phyloP scores from a whole-genome alignment of 176 grass and related monocot species.

The Eleusine indica region DNA sequence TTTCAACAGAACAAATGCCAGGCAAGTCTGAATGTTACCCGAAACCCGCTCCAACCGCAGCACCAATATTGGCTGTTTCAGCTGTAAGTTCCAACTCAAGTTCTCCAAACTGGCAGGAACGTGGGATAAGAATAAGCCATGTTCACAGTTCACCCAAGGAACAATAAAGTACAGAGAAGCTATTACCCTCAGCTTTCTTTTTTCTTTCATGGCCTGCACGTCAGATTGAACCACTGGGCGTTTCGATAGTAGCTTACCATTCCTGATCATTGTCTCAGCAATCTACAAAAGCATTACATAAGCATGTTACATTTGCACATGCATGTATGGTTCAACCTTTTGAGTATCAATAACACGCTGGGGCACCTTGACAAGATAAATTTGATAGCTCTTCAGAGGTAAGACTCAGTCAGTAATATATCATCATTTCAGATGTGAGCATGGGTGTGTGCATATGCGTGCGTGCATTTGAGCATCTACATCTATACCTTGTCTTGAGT shows the following conservation, averaged over 20 bases:
- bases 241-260: slow-evolving; percentile 66
- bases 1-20: slow-evolving; percentile 20
- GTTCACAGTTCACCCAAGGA: background rate
- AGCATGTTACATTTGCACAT: slow-evolving; percentile 29
- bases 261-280: slow-evolving; percentile 81
- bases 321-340: slow-evolving; percentile 13
- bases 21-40: slow-evolving; percentile 55
- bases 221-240: slow-evolving; percentile 49
- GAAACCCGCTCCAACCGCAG: slow-evolving; percentile 65
- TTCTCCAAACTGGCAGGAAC: slow-evolving; percentile 71
- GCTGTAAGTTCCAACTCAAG: slow-evolving; percentile 71
- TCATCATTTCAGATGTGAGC: background rate
- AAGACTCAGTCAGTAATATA: background rate
- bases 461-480: background rate
- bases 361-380: background rate
- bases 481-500: background rate
- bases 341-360: background rate
- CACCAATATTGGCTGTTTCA: slow-evolving; percentile 67
- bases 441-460: background rate
- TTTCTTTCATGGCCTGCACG: slow-evolving; percentile 63
- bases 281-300: slow-evolving; percentile 52
- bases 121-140: slow-evolving; percentile 11
- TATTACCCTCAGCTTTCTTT: slow-evolving; percentile 69
- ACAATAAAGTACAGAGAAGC: slow-evolving; percentile 12
- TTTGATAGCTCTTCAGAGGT: background rate